Evolutionary conservation across 2,329 filamentous ascomycete genomes (phyloP).

Genomic region (Pseudophaeomoniella oleicola): DNA sequence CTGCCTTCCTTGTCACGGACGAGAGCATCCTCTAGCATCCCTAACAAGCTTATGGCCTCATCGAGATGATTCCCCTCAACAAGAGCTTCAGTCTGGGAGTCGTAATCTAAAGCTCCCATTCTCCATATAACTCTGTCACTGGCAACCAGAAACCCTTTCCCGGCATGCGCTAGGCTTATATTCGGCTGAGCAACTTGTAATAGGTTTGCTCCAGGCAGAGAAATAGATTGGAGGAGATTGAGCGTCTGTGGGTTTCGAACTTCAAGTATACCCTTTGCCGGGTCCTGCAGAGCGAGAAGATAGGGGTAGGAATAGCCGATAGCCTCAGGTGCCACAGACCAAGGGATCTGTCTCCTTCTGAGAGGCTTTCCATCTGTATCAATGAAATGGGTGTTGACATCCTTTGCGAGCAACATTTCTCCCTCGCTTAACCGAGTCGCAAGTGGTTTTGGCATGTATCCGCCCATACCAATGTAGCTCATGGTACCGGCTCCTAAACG

Average conservation of each 20-base stretch:
- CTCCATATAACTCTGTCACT: conserved; percentile 90
- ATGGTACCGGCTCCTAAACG: conserved; percentile 79
- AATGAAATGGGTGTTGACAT: conserved; percentile 90
- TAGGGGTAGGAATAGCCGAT: conserved; percentile 97
- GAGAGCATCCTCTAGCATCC: conserved; percentile 84
- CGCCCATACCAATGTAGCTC: conserved; percentile 91
- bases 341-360: conserved; percentile 80
- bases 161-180: conserved; percentile 85
- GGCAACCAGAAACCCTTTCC: conserved; percentile 86
- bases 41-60: conserved; percentile 78
- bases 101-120: conserved; percentile 86
- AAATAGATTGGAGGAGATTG: conserved; percentile 73
- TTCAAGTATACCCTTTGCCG: conserved; percentile 72
- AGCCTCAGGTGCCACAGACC: conserved; percentile 73
- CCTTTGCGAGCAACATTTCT: conserved; percentile 86
- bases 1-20: conserved; percentile 68
- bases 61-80: conserved; percentile 62
- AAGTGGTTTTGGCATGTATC: conserved; percentile 81
- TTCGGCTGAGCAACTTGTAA: conserved; percentile 88
- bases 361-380: conserved; percentile 68
- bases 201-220: conserved; percentile 65
- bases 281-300: conserved; percentile 70
- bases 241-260: conserved; percentile 86
- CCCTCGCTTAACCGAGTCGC: conserved; percentile 69
- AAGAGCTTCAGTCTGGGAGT: conserved; percentile 73